A percentile compares a stretch with the other conserved stretches of the same genome.
phyloP scores from a whole-genome alignment of 768 basidiomycete genomes.

The Scleroderma bovista region DNA sequence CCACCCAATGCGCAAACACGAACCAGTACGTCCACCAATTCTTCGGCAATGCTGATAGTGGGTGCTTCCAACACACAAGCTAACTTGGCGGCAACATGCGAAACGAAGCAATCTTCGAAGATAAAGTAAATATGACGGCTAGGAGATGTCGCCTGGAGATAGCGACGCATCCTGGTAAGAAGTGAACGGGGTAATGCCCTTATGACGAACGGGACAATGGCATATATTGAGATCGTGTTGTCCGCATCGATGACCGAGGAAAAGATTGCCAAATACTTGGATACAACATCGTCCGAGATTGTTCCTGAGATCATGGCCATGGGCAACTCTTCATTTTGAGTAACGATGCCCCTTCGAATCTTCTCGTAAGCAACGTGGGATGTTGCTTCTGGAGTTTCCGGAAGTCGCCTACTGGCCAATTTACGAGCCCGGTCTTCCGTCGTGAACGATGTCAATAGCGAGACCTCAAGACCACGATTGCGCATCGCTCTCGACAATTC shows the following conservation, averaged over 20 bases:
- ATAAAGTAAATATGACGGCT: slow-evolving; percentile 11
- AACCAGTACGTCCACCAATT: slow-evolving; percentile 21
- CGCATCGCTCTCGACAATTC: slow-evolving; percentile 98
- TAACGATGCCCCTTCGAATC: slow-evolving; percentile 20
- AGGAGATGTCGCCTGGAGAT: slow-evolving; percentile 11
- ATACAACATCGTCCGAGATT: slow-evolving; percentile 45
- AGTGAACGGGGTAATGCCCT: slow-evolving; percentile 13
- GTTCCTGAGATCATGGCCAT: slow-evolving; percentile 31
- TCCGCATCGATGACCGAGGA: slow-evolving; percentile 26
- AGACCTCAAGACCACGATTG: slow-evolving; percentile 89
- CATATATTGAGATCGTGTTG: slow-evolving; percentile 8
- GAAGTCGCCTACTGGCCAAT: slow-evolving; percentile 46
- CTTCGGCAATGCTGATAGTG: slow-evolving; percentile 3
- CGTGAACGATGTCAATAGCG: slow-evolving; percentile 34
- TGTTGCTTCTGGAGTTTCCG: slow-evolving; percentile 14
- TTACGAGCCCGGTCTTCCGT: slow-evolving; percentile 45
- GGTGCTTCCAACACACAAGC: slow-evolving; percentile 8
- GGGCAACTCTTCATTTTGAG: background rate
- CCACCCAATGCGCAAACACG: slow-evolving; percentile 19
- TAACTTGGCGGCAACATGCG: slow-evolving; percentile 8
- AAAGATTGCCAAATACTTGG: slow-evolving; percentile 39
- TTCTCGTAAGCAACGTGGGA: slow-evolving; percentile 17
- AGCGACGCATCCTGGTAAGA: slow-evolving; percentile 18
- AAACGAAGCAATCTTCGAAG: slow-evolving; percentile 14
- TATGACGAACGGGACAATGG: slow-evolving; percentile 24